Base-by-base conservation (phyloP, 441 rosid species). In the Sinapis alba region DNA sequence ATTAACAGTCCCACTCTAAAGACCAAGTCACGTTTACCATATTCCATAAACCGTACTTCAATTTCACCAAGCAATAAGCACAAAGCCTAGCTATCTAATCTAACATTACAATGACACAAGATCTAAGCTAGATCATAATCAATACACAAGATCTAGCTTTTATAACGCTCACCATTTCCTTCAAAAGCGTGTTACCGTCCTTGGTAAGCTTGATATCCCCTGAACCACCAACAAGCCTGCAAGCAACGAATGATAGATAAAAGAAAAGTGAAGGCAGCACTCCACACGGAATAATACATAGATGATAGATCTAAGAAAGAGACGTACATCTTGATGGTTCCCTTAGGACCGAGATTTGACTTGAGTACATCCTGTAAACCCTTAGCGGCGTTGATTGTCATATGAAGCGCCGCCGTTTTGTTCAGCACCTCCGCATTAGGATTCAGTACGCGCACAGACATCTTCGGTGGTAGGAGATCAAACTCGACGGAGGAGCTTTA, bases 151-250 rank as follows among this genome's bases (percentile, higher is more conserved):
- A 78, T 80, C 80, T 77, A 62, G 62, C 58, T 20, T 41, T 65
- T 28, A 41, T 15, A 0, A 5, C 8, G 15, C 82, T 45, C 43
- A 90, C 99, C 99, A 95, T 95, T 84, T 95, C 99, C 74, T 95
- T 95, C 76, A 95, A 73, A 56, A 95, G 95, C 15, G 97, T 93
- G 84, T 95, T 95, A 1, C 98, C 98, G 32, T 95, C 99, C 84
- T 93, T 95, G 23, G 99, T 95, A 34, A 95, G 91, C 84, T 95
- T 95, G 72, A 95, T 91, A 78, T 95, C 99, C 30, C 98, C 97
- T 0, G 99, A 92, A 8, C 99, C 99, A 68, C 98, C 97, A 76
- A 95, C 98, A 76, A 95, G 98, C 97, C 98, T 93, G n/a, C n/a
- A n/a, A n/a, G n/a, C n/a, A n/a, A n/a, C n/a, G n/a, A n/a, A n/a